Base-by-base conservation (phyloP, 352 stramenopile species). In the Peronospora belbahrii region DNA sequence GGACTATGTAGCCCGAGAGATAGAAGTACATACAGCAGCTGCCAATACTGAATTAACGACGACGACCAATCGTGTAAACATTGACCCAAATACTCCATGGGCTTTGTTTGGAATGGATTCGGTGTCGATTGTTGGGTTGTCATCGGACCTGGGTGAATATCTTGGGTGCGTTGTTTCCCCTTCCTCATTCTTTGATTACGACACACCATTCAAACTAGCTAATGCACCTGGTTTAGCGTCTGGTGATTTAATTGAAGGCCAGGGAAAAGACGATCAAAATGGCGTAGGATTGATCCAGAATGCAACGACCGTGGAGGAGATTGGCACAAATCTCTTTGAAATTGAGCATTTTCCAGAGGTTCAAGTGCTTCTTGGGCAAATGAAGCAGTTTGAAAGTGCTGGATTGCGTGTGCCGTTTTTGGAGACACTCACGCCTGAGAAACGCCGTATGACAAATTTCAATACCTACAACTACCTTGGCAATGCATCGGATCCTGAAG, bases 381-480 rank as follows among this genome's bases (percentile, higher is more conserved):
- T 91, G 69, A 67, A 82, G 22, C 65, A 91, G 48, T 84, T 91
- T 31, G 62, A 83, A 34, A 53, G 66, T 27, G 76, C 76, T n/a
- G 80, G 80, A 23, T 58, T 91, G 44, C 52, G 52, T 6, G 71
- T 90, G 23, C 75, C 75, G 36, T 90, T 71, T 38, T 54, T 90
- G 31, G 78, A 90, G 35, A 75, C 71, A 18, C 54, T 90, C 3
- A 87, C 75, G 19, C 52, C 71, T 1, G 74, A 80, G 43, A 87
- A 83, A 61, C 67, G 75, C 9, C 63, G 70, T 33, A 84, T 84
- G 70, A 66, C 75, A 19, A 91, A 91, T 71, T 88, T 87, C 57
- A 88, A 88, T 64, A 88, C 79, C 35, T 90, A 90, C 67, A 90
- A 90, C 48, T 90, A 90, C 48, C 64, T 90, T 11, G 79, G 79